Percentiles rank a stretch among this genome's conserved stretches.
Evolutionary conservation across 1,284 basidiomycete genomes (phyloP).

Genomic region (Marasmius fiardii): DNA sequence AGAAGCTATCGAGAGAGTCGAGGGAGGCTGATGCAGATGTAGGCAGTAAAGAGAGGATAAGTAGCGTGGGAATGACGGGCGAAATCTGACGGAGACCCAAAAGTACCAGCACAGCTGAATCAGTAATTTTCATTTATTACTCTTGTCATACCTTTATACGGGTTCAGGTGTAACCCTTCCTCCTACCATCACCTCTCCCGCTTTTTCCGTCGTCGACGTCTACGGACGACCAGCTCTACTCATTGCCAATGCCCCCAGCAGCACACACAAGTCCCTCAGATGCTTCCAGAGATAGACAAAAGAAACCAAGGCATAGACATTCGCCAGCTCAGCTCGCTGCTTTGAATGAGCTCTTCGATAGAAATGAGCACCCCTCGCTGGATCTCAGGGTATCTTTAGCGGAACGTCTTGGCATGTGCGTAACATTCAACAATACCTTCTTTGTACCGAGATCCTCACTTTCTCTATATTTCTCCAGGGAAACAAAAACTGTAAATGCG

Average conservation of each 20-base stretch:
- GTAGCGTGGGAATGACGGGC: too few species aligned
- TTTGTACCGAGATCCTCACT: constrained; percentile 21
- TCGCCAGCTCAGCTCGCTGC: constrained; percentile 65
- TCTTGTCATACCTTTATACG: too few species aligned
- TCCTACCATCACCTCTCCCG: not conserved
- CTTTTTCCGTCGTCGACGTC: not conserved
- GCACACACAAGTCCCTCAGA: constrained; percentile 18
- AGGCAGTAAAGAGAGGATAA: too few species aligned
- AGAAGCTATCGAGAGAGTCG: too few species aligned
- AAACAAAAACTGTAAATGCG: constrained; percentile 77
- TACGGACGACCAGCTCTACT: not conserved
- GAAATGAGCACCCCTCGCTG: constrained; percentile 70
- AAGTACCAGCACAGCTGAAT: too few species aligned
- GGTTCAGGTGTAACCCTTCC: not conserved
- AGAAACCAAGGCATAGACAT: constrained; percentile 77
- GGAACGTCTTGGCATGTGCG: constrained; percentile 70
- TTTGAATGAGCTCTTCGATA: constrained; percentile 72
- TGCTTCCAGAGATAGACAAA: constrained; percentile 31
- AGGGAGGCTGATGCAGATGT: too few species aligned
- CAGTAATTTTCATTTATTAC: too few species aligned
- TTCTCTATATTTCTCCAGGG: constrained; percentile 39
- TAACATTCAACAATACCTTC: constrained; percentile 22
- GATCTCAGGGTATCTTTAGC: constrained; percentile 65
- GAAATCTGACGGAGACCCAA: too few species aligned
- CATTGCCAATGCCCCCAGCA: constrained; percentile 20